Evolutionary conservation across 129 eudicot genomes (phyloP), one percentile per base, ranked within the genome.

Genomic region (Flaveria ramosissima): DNA sequence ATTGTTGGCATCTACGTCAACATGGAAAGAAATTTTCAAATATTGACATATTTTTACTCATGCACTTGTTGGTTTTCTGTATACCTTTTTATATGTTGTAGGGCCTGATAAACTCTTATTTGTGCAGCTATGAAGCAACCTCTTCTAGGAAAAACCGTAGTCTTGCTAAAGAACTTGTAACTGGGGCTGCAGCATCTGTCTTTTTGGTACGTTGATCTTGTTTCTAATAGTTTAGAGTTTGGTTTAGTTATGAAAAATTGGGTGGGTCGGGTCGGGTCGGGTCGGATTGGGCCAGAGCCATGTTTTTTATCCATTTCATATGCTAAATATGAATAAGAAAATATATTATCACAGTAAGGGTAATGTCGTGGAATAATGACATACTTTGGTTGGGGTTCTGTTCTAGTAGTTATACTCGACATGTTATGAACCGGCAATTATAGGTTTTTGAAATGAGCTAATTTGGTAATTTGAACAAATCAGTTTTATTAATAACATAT

Each of bases 61-160:
- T 39, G 19, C 15, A 43, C 26, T 45, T 16, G 70, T 0, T 0
- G 14, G 8, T n/a, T 72, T 26, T 24, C 27, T 23, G 78, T 46
- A 27, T 21, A 59, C 21, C 16, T 59, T 3, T 53, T 59, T 59
- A 59, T 21, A 9, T 75, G 61, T 53, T 36, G 67, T 50, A 14
- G 24, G 7, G 10, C 23, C 74, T 67, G 55, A 66, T 51, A 14
- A 59, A 15, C 14, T 15, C 45, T 60, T 41, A 36, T 36, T 7
- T 79, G 32, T 84, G 87, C 87, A 94, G 99, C 74, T 94, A 94
- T 82, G 99, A 89, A 87, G 96, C 99, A 57, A 94, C 99, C 32
- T 85, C 99, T 42, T 89, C 97, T 10, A 86, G 86, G 87, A 94
- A 82, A 82, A 91, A 84, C 42, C 97, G 96, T 75, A 89, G 93